These are phyloP conservation scores for Neonectria magnoliae DNA, from an alignment of 2,329 filamentous ascomycete species.

Conservation along the genomic window DNA sequence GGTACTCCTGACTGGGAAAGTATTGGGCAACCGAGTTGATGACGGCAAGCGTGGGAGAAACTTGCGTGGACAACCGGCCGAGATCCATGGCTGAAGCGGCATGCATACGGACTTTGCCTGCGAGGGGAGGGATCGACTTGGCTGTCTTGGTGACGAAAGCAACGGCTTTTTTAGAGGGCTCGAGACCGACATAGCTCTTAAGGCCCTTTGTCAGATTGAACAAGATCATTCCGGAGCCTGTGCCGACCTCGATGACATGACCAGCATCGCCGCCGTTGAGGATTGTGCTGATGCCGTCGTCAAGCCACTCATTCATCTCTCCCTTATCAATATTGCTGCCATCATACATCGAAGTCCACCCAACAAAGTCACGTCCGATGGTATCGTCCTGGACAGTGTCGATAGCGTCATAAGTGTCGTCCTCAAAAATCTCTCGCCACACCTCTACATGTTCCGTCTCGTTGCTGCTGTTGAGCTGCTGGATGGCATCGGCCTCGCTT, in stretches of 20 bases:
- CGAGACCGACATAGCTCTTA: slow-evolving; percentile 42
- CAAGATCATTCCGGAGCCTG: slow-evolving; percentile 46
- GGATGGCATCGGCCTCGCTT: not conserved
- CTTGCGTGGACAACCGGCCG: not conserved
- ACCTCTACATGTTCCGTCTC: slow-evolving; percentile 5
- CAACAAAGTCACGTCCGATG: slow-evolving; percentile 43
- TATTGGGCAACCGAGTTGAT: slow-evolving; percentile 45
- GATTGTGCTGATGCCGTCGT: slow-evolving; percentile 41
- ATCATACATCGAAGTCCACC: slow-evolving; percentile 48
- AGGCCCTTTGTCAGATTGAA: slow-evolving; percentile 36
- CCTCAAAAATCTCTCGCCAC: slow-evolving; percentile 35
- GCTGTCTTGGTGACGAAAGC: slow-evolving; percentile 29
- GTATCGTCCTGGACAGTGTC: slow-evolving; percentile 8
- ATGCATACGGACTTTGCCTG: slow-evolving; percentile 17
- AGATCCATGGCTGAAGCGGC: slow-evolving; percentile 37
- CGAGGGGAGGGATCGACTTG: slow-evolving; percentile 20
- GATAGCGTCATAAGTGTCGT: slow-evolving; percentile 24
- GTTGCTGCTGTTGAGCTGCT: not conserved
- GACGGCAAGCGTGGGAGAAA: slow-evolving; percentile 32
- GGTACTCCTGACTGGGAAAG: slow-evolving; percentile 41
- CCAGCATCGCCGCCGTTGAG: slow-evolving; percentile 18
- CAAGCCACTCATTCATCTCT: slow-evolving; percentile 48
- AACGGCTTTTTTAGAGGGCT: slow-evolving; percentile 37
- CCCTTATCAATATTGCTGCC: slow-evolving; percentile 37
- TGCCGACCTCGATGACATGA: slow-evolving; percentile 44